Conservation (phyloP, 805 yeast genomes). For the Hermanozyma aechmeae region DNA sequence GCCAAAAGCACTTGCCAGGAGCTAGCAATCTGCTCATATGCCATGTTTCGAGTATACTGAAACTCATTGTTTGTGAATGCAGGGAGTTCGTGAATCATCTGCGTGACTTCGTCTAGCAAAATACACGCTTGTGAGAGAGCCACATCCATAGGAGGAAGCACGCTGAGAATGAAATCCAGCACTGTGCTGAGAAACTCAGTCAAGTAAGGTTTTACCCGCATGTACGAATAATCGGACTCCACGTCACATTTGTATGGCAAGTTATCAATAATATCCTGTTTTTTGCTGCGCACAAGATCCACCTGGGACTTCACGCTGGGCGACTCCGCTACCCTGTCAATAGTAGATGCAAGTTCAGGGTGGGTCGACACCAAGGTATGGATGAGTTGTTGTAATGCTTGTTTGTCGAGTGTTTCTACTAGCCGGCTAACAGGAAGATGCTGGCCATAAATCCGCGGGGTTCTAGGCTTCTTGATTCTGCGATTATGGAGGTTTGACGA, state of each 20-base stretch:
- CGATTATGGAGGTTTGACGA: background rate
- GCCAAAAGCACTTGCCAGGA: slow-evolving; percentile 46
- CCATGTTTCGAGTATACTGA: slow-evolving; percentile 41
- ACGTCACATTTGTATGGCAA: slow-evolving; percentile 74
- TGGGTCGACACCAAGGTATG: slow-evolving; percentile 44
- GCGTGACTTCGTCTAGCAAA: slow-evolving; percentile 55
- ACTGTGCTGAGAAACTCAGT: slow-evolving; percentile 63
- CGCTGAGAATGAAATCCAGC: slow-evolving; percentile 64
- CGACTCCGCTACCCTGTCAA: slow-evolving; percentile 45
- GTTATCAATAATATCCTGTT: slow-evolving; percentile 33
- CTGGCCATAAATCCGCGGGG: slow-evolving; percentile 44
- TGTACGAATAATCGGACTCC: slow-evolving; percentile 65
- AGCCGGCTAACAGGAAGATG: slow-evolving; percentile 54
- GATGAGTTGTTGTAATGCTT: slow-evolving; percentile 44
- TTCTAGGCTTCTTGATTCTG: slow-evolving; percentile 21
- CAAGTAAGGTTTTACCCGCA: slow-evolving; percentile 59
- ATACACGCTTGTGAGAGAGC: slow-evolving; percentile 45
- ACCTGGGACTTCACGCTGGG: slow-evolving; percentile 48
- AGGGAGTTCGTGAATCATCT: slow-evolving; percentile 55
- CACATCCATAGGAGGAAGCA: slow-evolving; percentile 61
- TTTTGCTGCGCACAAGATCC: slow-evolving; percentile 37
- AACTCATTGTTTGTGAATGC: slow-evolving; percentile 50
- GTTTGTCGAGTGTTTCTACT: slow-evolving; percentile 58
- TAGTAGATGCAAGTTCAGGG: slow-evolving; percentile 50
- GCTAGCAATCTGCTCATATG: slow-evolving; percentile 52